A percentile compares a stretch with the other conserved stretches of the same genome.
Evolutionary conservation across 73 alveolate species (phyloP).

Genomic region (Paramecium octaurelia): DNA sequence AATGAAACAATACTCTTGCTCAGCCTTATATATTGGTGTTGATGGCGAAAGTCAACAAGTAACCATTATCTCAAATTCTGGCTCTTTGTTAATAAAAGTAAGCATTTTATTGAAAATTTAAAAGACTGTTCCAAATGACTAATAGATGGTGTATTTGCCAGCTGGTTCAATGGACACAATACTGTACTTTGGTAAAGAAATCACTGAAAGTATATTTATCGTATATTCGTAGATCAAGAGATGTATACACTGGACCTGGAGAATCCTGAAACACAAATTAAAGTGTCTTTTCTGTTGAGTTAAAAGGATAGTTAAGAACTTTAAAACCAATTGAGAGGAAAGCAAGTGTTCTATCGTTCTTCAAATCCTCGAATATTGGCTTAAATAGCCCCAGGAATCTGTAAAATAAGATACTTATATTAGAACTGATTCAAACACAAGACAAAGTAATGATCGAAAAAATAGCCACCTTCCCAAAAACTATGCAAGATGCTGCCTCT

Average conservation of each 20-base stretch:
- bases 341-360: neutral
- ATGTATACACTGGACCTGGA: conserved; percentile 18
- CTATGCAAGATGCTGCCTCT: neutral
- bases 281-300: neutral
- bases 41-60: neutral
- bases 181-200: neutral
- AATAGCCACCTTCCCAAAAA: neutral
- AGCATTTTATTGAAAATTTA: neutral
- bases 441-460: neutral
- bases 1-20: neutral
- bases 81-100: neutral
- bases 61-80: neutral
- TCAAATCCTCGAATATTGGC: neutral
- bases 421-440: neutral
- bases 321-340: neutral
- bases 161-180: conserved; percentile 28
- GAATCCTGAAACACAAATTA: conserved; percentile 37
- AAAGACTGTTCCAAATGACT: neutral
- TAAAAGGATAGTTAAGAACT: neutral
- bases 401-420: neutral
- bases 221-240: neutral
- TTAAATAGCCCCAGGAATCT: neutral
- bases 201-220: neutral
- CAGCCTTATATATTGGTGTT: neutral
- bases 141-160: neutral